Percentiles rank a stretch among this genome's conserved stretches.
These are phyloP conservation scores for Populus hybrid DNA, from an alignment of 441 rosid species.

Conservation along the genomic window DNA sequence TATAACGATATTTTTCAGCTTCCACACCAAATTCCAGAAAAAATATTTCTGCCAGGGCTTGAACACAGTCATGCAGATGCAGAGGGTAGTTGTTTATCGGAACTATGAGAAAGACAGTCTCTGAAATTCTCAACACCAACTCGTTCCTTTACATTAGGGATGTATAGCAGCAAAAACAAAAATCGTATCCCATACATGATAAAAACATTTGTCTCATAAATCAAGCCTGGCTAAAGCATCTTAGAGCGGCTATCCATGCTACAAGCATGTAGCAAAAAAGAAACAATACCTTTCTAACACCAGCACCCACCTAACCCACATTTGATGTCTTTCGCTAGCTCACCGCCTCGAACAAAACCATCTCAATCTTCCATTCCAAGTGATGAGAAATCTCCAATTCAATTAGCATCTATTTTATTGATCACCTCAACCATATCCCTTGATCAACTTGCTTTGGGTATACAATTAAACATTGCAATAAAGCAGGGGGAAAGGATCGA, in stretches of 20 bases:
- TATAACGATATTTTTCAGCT: neutral
- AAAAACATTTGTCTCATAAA: neutral
- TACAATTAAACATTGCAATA: constrained; percentile 9
- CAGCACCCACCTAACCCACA: neutral
- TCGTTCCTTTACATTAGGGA: constrained; percentile 8
- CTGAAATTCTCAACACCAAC: neutral
- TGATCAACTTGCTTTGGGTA: constrained; percentile 10
- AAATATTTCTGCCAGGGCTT: neutral
- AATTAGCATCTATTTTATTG: constrained; percentile 1
- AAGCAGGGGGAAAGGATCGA: constrained; percentile 13
- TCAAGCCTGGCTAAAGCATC: neutral
- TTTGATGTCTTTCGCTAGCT: neutral
- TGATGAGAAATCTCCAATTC: constrained; percentile 8
- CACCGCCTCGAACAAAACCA: neutral
- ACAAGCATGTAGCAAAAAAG: constrained; percentile 2
- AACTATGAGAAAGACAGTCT: neutral
- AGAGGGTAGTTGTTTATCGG: neutral
- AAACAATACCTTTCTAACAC: constrained; percentile 3
- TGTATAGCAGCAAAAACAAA: constrained; percentile 6
- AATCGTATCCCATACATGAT: constrained; percentile 5
- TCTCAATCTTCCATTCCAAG: constrained; percentile 15
- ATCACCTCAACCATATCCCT: constrained; percentile 18
- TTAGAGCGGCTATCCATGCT: constrained; percentile 5
- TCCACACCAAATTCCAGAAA: neutral
- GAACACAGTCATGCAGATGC: neutral